Conservation (phyloP, 164 flowering plant species). For the grape (Vitis vinifera) region ASM3070453v1 NC_081813.1:953501-954000, state of each 20-base stretch:
- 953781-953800: neutral
- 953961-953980: too few species aligned
- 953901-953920: constrained; percentile 5
- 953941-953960: too few species aligned
- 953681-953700: neutral
- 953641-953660: constrained; percentile 27
- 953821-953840: constrained; percentile 14
- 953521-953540: neutral
- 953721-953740: constrained; percentile 23
- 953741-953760: constrained; percentile 13
- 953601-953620: constrained; percentile 36
- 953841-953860: constrained; percentile 14
- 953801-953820: constrained; percentile 11
- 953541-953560: constrained; percentile 1
- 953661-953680: neutral
- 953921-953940: neutral
- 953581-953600: constrained; percentile 27
- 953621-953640: constrained; percentile 31
- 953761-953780: constrained; percentile 20
- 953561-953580: constrained; percentile 27
- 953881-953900: constrained; percentile 6
- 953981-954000: too few species aligned
- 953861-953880: constrained; percentile 16
- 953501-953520: neutral
- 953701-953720: neutral